These are phyloP conservation scores for Samsoniella hepiali DNA, from an alignment of 2,329 filamentous ascomycete genomes.

Conservation along the genomic window DNA sequence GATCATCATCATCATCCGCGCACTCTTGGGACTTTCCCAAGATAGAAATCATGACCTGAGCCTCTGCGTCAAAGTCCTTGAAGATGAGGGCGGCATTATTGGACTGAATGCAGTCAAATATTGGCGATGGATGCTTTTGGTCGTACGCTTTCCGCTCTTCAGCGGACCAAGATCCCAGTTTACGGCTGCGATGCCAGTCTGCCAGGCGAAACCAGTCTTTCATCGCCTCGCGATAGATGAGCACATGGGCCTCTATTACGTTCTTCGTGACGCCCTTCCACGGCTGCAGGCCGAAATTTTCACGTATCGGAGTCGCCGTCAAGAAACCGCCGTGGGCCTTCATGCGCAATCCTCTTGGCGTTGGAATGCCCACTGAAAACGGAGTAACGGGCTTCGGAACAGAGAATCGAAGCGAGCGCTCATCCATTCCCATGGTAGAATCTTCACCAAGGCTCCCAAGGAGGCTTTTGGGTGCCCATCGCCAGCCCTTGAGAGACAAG, in stretches of 20 bases:
- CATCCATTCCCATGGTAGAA: constrained; percentile 20
- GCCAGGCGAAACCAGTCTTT: constrained; percentile 22
- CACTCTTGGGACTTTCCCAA: constrained; percentile 3
- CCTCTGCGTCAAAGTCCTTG: background rate
- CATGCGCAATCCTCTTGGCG: constrained; percentile 22
- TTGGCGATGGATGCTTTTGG: constrained; percentile 14
- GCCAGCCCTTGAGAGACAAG: constrained; percentile 25
- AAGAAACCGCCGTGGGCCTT: constrained; percentile 20
- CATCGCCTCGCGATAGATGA: constrained; percentile 18
- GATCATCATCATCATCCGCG: background rate
- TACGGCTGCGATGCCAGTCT: constrained; percentile 24
- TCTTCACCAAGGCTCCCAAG: constrained; percentile 22
- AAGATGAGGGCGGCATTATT: constrained; percentile 20
- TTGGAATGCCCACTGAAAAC: constrained; percentile 19
- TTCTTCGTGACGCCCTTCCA: constrained; percentile 22
- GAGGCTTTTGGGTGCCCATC: constrained; percentile 28
- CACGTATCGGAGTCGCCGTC: background rate
- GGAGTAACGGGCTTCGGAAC: background rate
- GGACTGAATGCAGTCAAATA: constrained; percentile 22
- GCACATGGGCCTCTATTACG: constrained; percentile 19
- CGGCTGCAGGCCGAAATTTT: constrained; percentile 20
- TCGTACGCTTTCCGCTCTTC: constrained; percentile 21
- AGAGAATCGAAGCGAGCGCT: constrained; percentile 21
- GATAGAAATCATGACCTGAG: background rate
- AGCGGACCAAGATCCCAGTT: constrained; percentile 22